Percentiles rank a stretch among this genome's conserved stretches.
Evolutionary conservation across 2,329 filamentous ascomycete species (phyloP).

Genomic region (Tolypocladium ophioglossoides): DNA sequence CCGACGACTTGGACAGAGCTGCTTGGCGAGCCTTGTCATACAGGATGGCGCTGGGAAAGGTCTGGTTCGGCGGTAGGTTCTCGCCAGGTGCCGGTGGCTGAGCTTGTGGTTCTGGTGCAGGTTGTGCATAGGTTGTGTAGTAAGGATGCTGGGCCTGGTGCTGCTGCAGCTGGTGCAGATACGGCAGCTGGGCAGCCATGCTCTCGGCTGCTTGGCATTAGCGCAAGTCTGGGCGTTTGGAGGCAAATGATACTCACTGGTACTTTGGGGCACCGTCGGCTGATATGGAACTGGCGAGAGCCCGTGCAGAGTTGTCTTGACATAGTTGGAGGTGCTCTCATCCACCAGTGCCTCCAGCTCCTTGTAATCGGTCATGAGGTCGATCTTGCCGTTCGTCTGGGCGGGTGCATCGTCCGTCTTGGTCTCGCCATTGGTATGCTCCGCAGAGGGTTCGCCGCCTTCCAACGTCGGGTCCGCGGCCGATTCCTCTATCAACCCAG

Average conservation of each 20-base stretch:
- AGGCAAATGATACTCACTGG: slow-evolving; percentile 16
- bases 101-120: slow-evolving; percentile 22
- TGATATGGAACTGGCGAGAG: slow-evolving; percentile 32
- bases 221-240: not conserved
- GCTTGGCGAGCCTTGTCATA: slow-evolving; percentile 51
- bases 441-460: slow-evolving; percentile 10
- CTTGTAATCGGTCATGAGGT: slow-evolving; percentile 28
- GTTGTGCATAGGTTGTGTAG: slow-evolving; percentile 20
- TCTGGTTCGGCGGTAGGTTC: slow-evolving; percentile 45
- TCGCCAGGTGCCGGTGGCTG: slow-evolving; percentile 19
- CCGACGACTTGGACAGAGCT: slow-evolving; percentile 44
- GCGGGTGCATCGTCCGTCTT: slow-evolving; percentile 11
- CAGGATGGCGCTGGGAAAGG: slow-evolving; percentile 40
- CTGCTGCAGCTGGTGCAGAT: slow-evolving; percentile 27
- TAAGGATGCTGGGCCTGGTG: slow-evolving; percentile 24
- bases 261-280: slow-evolving; percentile 28
- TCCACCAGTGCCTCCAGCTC: slow-evolving; percentile 32
- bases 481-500: slow-evolving; percentile 21
- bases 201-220: slow-evolving; percentile 15
- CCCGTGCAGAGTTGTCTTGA: slow-evolving; percentile 31
- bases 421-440: slow-evolving; percentile 14
- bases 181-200: slow-evolving; percentile 23
- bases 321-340: slow-evolving; percentile 33
- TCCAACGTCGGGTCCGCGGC: slow-evolving; percentile 7
- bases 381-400: slow-evolving; percentile 19